phyloP scores from a whole-genome alignment of 805 yeast genomes.

The Candida montana region DNA sequence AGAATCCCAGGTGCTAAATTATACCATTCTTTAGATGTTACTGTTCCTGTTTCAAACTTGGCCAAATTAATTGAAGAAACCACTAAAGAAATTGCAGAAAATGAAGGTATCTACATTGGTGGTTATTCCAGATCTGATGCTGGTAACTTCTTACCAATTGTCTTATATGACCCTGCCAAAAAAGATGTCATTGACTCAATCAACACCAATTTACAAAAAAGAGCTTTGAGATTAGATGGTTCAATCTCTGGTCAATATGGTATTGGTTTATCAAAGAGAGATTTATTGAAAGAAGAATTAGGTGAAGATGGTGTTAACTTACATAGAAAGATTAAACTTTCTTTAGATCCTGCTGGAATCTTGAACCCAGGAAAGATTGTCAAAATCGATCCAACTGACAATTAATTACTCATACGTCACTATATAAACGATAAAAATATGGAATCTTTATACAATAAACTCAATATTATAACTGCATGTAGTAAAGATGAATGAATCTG shows the following conservation, averaged over 20 bases:
- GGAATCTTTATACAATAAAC: too few relatives aligned
- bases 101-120: conserved; percentile 48
- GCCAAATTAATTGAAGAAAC: conserved; percentile 56
- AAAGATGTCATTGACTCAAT: conserved; percentile 39
- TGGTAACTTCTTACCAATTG: conserved; percentile 67
- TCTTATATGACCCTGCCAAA: conserved; percentile 50
- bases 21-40: conserved; percentile 59
- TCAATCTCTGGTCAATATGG: conserved; percentile 85
- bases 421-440: too few relatives aligned
- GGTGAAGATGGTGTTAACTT: conserved; percentile 59
- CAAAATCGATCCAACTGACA: conserved; percentile 45
- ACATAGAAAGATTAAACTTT: conserved; percentile 64
- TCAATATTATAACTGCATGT: too few relatives aligned
- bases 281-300: conserved; percentile 50
- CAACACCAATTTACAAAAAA: conserved; percentile 50
- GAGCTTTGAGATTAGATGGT: conserved; percentile 66
- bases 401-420: too few relatives aligned
- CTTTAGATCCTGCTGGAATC: conserved; percentile 65
- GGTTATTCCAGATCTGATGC: conserved; percentile 77
- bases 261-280: conserved; percentile 67
- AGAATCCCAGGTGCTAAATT: conserved; percentile 28
- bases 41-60: conserved; percentile 65
- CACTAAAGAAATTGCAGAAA: conserved; percentile 46
- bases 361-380: conserved; percentile 75
- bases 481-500: too few relatives aligned